phyloP scores from a whole-genome alignment of 345 rosid genomes.

The Combretum micranthum region DNA sequence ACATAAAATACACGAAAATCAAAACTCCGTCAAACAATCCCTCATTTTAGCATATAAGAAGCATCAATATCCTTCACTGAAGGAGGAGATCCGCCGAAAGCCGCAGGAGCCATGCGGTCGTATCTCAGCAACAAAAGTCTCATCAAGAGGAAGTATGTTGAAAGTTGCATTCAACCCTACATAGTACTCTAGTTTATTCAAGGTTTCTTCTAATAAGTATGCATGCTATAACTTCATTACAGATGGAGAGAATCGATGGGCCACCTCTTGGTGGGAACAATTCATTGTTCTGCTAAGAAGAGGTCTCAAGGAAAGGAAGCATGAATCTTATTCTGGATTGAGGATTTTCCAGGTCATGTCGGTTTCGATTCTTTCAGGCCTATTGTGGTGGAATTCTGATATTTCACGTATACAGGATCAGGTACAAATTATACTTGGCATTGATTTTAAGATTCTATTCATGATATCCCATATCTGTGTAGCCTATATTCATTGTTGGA shows the following conservation, averaged over 20 bases:
- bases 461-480: no score
- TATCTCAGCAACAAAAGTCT: constrained; percentile 10
- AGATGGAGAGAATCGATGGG: constrained; percentile 56
- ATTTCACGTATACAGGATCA: constrained; percentile 74
- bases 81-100: constrained; percentile 43
- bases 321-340: constrained; percentile 78
- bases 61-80: constrained; percentile 44
- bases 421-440: constrained; percentile 27
- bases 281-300: constrained; percentile 60
- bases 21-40: constrained; percentile 51
- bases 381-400: constrained; percentile 83
- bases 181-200: no score
- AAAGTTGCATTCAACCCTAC: neutral
- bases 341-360: constrained; percentile 80
- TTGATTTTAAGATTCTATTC: neutral
- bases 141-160: constrained; percentile 28
- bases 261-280: constrained; percentile 79
- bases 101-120: constrained; percentile 12
- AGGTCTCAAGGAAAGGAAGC: constrained; percentile 74
- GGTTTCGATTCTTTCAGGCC: constrained; percentile 76
- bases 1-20: constrained; percentile 49
- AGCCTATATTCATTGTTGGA: no score
- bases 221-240: constrained; percentile 1
- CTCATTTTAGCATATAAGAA: constrained; percentile 54
- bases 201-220: no score